A percentile compares a stretch with the other conserved stretches of the same genome.
phyloP scores from a whole-genome alignment of 2,329 filamentous ascomycete genomes.

The Stagonosporopsis chrysanthemi region DNA sequence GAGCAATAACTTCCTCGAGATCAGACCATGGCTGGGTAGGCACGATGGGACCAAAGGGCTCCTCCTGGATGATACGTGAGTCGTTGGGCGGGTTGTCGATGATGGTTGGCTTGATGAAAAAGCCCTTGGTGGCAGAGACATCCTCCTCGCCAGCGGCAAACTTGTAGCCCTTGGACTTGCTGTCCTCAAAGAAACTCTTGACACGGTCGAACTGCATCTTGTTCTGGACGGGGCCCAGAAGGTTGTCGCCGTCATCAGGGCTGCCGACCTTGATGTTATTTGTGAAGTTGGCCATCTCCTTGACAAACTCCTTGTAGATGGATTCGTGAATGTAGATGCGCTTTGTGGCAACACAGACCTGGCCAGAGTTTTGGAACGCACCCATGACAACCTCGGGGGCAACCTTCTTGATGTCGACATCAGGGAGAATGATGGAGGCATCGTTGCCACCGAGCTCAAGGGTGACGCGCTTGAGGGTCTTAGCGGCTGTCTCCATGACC shows the following conservation, averaged over 20 bases:
- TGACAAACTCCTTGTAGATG: conserved; percentile 49
- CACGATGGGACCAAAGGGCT: conserved; percentile 71
- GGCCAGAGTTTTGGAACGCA: conserved; percentile 65
- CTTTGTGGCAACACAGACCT: conserved; percentile 52
- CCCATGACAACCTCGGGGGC: conserved; percentile 60
- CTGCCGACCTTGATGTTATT: conserved; percentile 52
- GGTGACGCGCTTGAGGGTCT: conserved; percentile 67
- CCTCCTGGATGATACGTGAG: conserved; percentile 65
- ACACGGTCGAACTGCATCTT: conserved; percentile 69
- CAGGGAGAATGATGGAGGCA: conserved; percentile 64
- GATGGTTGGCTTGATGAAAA: conserved; percentile 67
- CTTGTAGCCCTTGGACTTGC: conserved; percentile 61
- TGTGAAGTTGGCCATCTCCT: conserved; percentile 56
- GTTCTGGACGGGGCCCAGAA: conserved; percentile 70
- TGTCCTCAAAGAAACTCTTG: conserved; percentile 63
- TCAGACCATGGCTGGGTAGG: conserved; percentile 69
- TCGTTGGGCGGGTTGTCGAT: conserved; percentile 66
- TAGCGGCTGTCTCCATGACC: conserved; percentile 64
- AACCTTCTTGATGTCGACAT: conserved; percentile 63
- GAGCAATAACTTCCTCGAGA: conserved; percentile 60
- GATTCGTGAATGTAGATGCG: conserved; percentile 50
- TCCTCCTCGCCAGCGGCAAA: conserved; percentile 59
- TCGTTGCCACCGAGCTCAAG: conserved; percentile 71
- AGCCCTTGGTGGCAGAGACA: conserved; percentile 54
- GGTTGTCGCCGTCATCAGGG: conserved; percentile 52